phyloP scores from a whole-genome alignment of 352 stramenopile genomes.

The Globisporangium rhizosaccharum region DNA sequence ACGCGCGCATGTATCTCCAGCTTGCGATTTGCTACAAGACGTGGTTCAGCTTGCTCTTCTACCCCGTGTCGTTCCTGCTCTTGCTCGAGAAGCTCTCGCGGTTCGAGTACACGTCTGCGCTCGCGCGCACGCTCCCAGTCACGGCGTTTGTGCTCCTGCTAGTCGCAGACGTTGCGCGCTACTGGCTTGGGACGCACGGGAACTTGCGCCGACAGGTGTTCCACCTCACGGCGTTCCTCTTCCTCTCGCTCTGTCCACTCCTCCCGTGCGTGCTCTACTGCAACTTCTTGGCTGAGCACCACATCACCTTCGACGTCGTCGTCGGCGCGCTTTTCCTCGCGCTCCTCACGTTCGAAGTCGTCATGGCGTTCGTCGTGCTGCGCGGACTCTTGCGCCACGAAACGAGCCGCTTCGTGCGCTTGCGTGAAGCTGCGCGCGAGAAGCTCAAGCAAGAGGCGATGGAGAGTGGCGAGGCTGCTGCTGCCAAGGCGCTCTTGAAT shows the following conservation, averaged over 20 bases:
- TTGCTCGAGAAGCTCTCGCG: constrained; percentile 51
- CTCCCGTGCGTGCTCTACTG: constrained; percentile 49
- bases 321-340: constrained; percentile 25
- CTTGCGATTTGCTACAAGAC: constrained; percentile 53
- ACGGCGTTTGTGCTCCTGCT: constrained; percentile 42
- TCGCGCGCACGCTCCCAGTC: constrained; percentile 35
- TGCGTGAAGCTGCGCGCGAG: constrained; percentile 28
- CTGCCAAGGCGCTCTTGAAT: neutral
- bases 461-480: neutral
- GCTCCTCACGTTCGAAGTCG: constrained; percentile 36
- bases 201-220: constrained; percentile 59
- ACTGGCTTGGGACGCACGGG: constrained; percentile 50
- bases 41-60: constrained; percentile 52
- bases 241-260: constrained; percentile 56
- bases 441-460: constrained; percentile 10
- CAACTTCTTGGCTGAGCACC: constrained; percentile 46
- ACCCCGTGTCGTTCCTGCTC: constrained; percentile 53
- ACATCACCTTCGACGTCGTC: constrained; percentile 42
- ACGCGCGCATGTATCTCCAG: constrained; percentile 42
- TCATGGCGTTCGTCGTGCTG: constrained; percentile 36
- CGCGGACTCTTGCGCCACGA: constrained; percentile 51
- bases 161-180: constrained; percentile 37
- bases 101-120: constrained; percentile 29
- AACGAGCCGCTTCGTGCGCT: constrained; percentile 47
- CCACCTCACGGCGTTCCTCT: constrained; percentile 59